These are phyloP conservation scores for Protomyces lactucae-debilis DNA, from an alignment of 1,139 yeast species.

Conservation along the genomic window DNA sequence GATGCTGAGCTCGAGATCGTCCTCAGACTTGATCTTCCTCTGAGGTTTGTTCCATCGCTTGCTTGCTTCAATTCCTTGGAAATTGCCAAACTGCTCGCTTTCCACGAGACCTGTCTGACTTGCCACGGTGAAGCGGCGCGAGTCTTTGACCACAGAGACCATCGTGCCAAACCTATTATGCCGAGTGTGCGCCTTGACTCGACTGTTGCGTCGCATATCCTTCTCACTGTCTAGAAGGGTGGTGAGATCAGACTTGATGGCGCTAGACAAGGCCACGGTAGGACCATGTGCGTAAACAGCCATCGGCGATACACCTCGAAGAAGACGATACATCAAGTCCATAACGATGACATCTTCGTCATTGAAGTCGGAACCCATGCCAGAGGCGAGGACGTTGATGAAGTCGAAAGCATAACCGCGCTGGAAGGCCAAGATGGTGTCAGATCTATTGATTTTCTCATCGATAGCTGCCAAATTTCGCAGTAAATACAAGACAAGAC, in stretches of 20 bases:
- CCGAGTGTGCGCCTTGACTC: constrained; percentile 46
- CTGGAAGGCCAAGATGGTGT: constrained; percentile 55
- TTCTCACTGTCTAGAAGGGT: constrained; percentile 58
- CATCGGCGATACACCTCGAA: constrained; percentile 52
- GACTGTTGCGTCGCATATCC: constrained; percentile 43
- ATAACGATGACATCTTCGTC: constrained; percentile 59
- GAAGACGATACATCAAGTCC: constrained; percentile 63
- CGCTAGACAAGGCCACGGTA: not conserved
- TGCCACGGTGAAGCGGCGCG: constrained; percentile 61
- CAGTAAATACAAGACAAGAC: constrained; percentile 66
- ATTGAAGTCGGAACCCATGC: constrained; percentile 61
- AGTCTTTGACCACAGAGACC: constrained; percentile 60
- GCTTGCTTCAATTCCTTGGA: constrained; percentile 50
- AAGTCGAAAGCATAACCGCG: constrained; percentile 68
- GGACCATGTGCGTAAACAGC: constrained; percentile 33
- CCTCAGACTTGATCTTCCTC: constrained; percentile 20
- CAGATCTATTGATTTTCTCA: constrained; percentile 66
- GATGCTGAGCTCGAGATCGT: constrained; percentile 35
- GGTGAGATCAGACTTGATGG: constrained; percentile 40
- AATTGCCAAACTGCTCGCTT: constrained; percentile 7
- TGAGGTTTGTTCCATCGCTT: constrained; percentile 58
- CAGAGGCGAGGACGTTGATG: constrained; percentile 61
- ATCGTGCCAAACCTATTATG: constrained; percentile 92
- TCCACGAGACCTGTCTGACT: constrained; percentile 48
- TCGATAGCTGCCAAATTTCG: constrained; percentile 73